Percentiles rank a stretch among this genome's conserved stretches.
These are phyloP conservation scores for Cyberlindnera subsufficiens DNA, from an alignment of 805 yeast genomes.

Conservation along the genomic window DNA sequence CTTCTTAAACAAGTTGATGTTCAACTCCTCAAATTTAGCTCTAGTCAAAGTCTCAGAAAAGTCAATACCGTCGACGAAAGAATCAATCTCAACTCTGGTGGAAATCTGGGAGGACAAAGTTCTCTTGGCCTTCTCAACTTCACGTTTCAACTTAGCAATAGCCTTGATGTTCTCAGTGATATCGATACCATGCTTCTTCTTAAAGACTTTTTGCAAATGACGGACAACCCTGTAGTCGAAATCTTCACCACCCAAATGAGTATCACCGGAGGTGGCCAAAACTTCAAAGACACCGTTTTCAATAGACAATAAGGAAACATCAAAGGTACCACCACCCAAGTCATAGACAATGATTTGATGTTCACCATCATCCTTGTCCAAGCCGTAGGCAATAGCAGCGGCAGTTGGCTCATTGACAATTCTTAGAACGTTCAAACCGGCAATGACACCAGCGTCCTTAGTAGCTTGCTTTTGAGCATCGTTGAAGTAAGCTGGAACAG, in stretches of 20 bases:
- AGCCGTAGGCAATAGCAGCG: slow-evolving; percentile 95
- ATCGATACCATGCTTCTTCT: slow-evolving; percentile 89
- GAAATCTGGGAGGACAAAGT: slow-evolving; percentile 92
- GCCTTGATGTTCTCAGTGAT: slow-evolving; percentile 78
- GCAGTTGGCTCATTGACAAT: slow-evolving; percentile 95
- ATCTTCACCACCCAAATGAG: slow-evolving; percentile 97
- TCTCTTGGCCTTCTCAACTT: slow-evolving; percentile 98
- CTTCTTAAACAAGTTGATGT: slow-evolving; percentile 87
- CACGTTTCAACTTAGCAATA: slow-evolving; percentile 89
- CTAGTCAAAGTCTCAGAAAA: slow-evolving; percentile 93
- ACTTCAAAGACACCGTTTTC: slow-evolving; percentile 93
- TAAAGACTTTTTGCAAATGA: slow-evolving; percentile 81
- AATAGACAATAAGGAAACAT: slow-evolving; percentile 81
- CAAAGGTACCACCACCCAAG: slow-evolving; percentile 97
- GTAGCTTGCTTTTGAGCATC: slow-evolving; percentile 95
- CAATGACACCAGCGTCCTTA: slow-evolving; percentile 89
- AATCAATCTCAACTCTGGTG: slow-evolving; percentile 93
- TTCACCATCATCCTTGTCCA: slow-evolving; percentile 76
- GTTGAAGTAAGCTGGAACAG: slow-evolving; percentile 90
- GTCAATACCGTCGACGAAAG: slow-evolving; percentile 91
- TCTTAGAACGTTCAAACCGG: slow-evolving; percentile 83
- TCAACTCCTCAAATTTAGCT: slow-evolving; percentile 96
- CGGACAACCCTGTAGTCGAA: slow-evolving; percentile 85
- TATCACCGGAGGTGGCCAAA: slow-evolving; percentile 92
- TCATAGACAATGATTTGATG: slow-evolving; percentile 89